These are phyloP conservation scores for Cyclostephanos tholiformis DNA, from an alignment of 108 stramenopile genomes.

Conservation along the genomic window DNA sequence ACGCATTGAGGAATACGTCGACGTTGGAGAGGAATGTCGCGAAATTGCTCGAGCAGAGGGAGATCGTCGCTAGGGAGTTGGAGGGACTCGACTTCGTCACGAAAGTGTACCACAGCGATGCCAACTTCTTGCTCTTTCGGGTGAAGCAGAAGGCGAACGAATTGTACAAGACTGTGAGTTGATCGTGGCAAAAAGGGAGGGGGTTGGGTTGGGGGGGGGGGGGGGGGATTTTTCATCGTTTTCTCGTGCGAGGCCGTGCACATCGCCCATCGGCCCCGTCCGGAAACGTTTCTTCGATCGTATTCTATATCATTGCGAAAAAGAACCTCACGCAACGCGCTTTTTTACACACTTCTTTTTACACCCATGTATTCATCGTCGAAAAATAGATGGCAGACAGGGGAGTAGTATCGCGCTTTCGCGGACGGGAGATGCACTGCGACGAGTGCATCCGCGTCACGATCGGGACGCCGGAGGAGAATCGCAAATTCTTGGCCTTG, in stretches of 20 bases:
- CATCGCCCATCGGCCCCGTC: too few species aligned
- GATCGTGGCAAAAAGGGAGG: too few species aligned
- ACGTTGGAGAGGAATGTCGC: conserved; percentile 69
- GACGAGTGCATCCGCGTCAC: conserved; percentile 93
- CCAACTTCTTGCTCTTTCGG: conserved; percentile 92
- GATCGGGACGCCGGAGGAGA: conserved; percentile 89
- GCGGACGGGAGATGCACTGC: conserved; percentile 93
- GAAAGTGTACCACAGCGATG: conserved; percentile 79
- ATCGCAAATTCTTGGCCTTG: conserved; percentile 71
- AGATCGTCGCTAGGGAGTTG: conserved; percentile 58
- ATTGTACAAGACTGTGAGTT: conserved; percentile 76
- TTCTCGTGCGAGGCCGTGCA: too few species aligned
- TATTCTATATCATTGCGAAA: too few species aligned
- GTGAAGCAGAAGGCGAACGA: conserved; percentile 73
- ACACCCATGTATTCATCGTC: background rate
- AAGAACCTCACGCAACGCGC: too few species aligned
- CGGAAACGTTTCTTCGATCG: too few species aligned
- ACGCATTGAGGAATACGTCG: conserved; percentile 69
- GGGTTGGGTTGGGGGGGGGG: too few species aligned
- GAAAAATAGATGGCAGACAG: conserved; percentile 92
- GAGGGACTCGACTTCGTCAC: conserved; percentile 72
- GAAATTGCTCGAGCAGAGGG: conserved; percentile 64
- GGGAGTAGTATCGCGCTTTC: conserved; percentile 90
- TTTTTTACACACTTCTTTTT: too few species aligned
- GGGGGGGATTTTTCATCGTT: background rate